Evolutionary conservation across 495 filamentous ascomycete genomes (phyloP), one percentile per base, ranked within the genome.

Genomic region (Daldinia grandis): DNA sequence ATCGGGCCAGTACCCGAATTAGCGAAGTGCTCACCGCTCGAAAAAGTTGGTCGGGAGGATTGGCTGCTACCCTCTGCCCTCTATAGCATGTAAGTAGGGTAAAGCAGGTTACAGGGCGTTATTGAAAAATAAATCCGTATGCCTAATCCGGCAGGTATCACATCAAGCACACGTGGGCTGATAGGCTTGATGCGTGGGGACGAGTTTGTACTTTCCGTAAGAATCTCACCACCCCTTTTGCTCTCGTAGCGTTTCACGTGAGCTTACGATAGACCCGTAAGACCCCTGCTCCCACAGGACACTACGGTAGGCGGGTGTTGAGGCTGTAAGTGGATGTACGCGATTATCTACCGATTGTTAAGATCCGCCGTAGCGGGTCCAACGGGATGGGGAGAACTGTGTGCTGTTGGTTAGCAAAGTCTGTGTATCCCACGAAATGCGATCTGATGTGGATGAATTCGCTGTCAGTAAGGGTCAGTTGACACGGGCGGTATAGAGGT

Each of bases 261-360:
- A 72, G 58, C 66, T 58, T 33, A 37, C n/a, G 28, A n/a, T 8
- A 21, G 19, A 49, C 37, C 50, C 12, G 37, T 25, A 30, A 30
- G 47, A 65, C 40, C 69, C 64, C 42, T 68, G 69, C 58, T 49
- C 53, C 42, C 40, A 55, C 42, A 65, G 58, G 27, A 24, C 33
- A 33, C 37, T 40, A 54, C 53, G 57, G 56, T 62, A 62, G 56
- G 40, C 19, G 27, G 59, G 42, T 49, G 35, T 38, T 57, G 63
- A 64, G 71, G 54, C 67, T 74, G 58, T 53, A 67, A 37, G 40
- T 31, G 47, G 49, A 42, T 31, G 55, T 62, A 70, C 58, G 58
- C 44, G 68, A 76, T 76, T 69, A 76, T 65, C 66, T 72, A 68
- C 59, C 62, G 74, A 74, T 74, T 59, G 55, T 64, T 72, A 62